These are phyloP conservation scores for Wickerhamiella infanticola DNA, from an alignment of 1,139 yeast species.

Conservation along the genomic window DNA sequence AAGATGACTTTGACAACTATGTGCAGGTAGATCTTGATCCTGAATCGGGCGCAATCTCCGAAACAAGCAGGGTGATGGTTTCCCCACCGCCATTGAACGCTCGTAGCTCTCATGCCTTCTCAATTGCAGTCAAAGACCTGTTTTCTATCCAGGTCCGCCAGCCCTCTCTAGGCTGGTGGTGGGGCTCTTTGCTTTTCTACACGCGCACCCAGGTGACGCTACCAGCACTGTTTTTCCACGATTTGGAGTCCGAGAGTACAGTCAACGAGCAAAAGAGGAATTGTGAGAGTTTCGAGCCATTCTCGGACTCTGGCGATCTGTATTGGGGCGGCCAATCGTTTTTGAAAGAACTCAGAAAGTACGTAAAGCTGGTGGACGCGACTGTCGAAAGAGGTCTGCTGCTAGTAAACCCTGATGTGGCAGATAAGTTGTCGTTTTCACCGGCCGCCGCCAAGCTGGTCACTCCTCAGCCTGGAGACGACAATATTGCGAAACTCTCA, in stretches of 20 bases:
- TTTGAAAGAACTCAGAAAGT: slow-evolving; percentile 35
- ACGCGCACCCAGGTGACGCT: slow-evolving; percentile 50
- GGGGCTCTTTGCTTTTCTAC: slow-evolving; percentile 68
- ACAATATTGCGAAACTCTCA: slow-evolving; percentile 8
- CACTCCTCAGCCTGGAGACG: slow-evolving; percentile 17
- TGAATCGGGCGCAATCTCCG: slow-evolving; percentile 7
- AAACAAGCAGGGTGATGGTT: slow-evolving; percentile 25
- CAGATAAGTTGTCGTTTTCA: slow-evolving; percentile 62
- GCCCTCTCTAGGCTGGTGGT: slow-evolving; percentile 83
- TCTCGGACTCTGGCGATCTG: slow-evolving; percentile 39
- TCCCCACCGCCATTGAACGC: slow-evolving; percentile 38
- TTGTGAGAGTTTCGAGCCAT: slow-evolving; percentile 59
- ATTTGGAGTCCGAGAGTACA: slow-evolving; percentile 69
- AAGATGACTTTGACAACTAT: slow-evolving; percentile 34
- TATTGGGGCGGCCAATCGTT: slow-evolving; percentile 92
- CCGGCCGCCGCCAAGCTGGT: slow-evolving; percentile 28
- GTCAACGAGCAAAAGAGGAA: slow-evolving; percentile 41
- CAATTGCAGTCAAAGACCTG: slow-evolving; percentile 41
- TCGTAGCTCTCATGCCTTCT: slow-evolving; percentile 49
- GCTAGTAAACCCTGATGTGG: slow-evolving; percentile 65
- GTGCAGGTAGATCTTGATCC: slow-evolving; percentile 39
- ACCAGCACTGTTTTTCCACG: slow-evolving; percentile 86
- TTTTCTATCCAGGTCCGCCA: slow-evolving; percentile 72
- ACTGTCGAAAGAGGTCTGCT: slow-evolving; percentile 56
- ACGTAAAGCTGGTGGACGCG: slow-evolving; percentile 51